These are phyloP conservation scores for Microbotryum lychnidis-dioicae DNA, from an alignment of 1,284 basidiomycete species.

Conservation along the genomic window DNA sequence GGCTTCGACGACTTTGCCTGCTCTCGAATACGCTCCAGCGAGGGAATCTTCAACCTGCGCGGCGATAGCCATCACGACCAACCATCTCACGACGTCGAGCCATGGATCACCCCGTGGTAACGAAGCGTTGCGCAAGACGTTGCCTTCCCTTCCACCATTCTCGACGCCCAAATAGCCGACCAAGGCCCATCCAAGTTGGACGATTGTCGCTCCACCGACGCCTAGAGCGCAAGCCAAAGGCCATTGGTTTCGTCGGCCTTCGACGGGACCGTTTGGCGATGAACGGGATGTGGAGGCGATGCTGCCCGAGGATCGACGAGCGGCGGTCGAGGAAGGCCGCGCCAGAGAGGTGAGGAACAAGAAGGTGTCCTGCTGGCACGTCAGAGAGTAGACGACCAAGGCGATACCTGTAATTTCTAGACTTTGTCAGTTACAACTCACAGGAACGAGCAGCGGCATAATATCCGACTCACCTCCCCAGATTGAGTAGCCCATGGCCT, in stretches of 20 bases:
- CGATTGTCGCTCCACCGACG: slow-evolving; percentile 18
- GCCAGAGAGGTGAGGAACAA: slow-evolving; percentile 21
- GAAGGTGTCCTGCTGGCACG: slow-evolving; percentile 25
- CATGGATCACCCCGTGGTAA: slow-evolving; percentile 31
- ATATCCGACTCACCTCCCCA: slow-evolving; percentile 2
- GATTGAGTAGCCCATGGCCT: slow-evolving; percentile 10
- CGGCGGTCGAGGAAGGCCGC: slow-evolving; percentile 15
- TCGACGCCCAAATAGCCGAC: slow-evolving; percentile 34
- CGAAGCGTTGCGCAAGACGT: slow-evolving; percentile 29
- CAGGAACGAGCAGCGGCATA: no score
- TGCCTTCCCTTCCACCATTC: slow-evolving; percentile 17
- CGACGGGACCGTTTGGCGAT: not conserved
- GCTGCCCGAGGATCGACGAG: not conserved
- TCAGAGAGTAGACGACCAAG: slow-evolving; percentile 22
- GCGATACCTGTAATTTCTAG: not conserved
- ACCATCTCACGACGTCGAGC: slow-evolving; percentile 27
- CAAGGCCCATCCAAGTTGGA: slow-evolving; percentile 35
- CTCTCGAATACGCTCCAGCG: slow-evolving; percentile 7
- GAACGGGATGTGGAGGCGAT: no score
- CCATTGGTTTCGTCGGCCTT: slow-evolving; percentile 32
- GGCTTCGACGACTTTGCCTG: slow-evolving; percentile 6
- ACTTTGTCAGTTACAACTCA: not conserved
- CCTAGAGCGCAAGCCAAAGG: slow-evolving; percentile 33
- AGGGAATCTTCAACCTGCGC: slow-evolving; percentile 12
- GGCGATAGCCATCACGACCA: slow-evolving; percentile 32